Evolutionary conservation across 2,329 filamentous ascomycete species (phyloP), one percentile per base, ranked within the genome.

Genomic region (Rosellinia necatrix): DNA sequence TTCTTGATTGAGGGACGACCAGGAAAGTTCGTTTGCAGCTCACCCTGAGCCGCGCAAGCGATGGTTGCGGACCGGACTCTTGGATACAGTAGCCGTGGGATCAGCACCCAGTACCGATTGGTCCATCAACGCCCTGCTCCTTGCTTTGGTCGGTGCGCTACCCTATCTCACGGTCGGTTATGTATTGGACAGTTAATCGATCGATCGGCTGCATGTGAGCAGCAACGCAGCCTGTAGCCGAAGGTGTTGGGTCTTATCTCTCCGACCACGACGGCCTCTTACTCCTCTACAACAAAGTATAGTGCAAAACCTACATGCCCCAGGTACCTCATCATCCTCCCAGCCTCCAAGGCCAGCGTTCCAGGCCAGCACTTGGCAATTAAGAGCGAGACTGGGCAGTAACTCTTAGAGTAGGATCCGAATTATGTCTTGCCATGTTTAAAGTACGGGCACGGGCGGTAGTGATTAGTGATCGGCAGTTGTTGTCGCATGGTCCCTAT

Each of bases 21-120:
- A n/a, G 27, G 30, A 27, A 29, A 4, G 8, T 32, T 40, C 12
- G 32, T 37, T 25, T 40, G 38, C 43, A 53, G 35, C 38, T 47
- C 43, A 19, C 52, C 42, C 35, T 29, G 37, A 24, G 49, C 41
- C 41, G 25, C 32, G 40, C 46, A 49, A 50, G 34, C 34, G 27
- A 43, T 50, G 35, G 41, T 24, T 50, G 46, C 27, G 6, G 43
- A 42, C 51, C 34, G 17, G 34, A 50, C 37, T 54, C 38, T 47
- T 24, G 52, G 41, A 56, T 56, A 47, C 56, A 15, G 42, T 15
- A 51, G 34, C 4, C 41, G 38, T 55, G 38, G 30, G 51, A 44
- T 50, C 50, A 49, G 40, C 46, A 38, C 29, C 34, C 27, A 38
- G 27, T 53, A 32, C 52, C 48, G 52, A 56, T 56, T 52, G 43